Evolutionary conservation across 176 grass and related monocot species (phyloP), one percentile per base, ranked within the genome.

Genomic region (Juncus effusus): DNA sequence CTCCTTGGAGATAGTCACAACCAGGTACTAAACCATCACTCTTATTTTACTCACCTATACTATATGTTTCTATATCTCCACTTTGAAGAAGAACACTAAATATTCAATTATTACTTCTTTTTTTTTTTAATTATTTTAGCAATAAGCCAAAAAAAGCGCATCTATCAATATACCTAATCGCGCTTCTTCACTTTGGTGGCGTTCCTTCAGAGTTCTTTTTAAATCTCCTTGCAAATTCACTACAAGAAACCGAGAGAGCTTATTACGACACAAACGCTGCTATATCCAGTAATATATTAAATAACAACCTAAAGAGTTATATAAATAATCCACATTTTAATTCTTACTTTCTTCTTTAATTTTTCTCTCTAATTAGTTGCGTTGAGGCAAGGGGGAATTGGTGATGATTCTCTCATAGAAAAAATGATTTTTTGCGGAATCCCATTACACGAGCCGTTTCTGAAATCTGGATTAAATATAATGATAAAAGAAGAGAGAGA

Each of bases 121-220:
- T n/a, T 10, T 57, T 12, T 66, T 45, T 38, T 15, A 59, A 64
- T 47, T 54, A 14, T 36, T 59, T 53, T 47, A 82, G 80, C 58
- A 77, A 77, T 76, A 57, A 47, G 63, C 74, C 80, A 12, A 82
- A 77, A 65, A 70, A 54, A 55, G 49, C 55, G 71, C 63, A 49
- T 52, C 35, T 82, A 62, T 82, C 80, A 59, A 82, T 59, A 9
- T 65, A 77, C 65, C 70, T 82, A 62, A 77, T 82, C 63, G 16
- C 59, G 54, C 64, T 77, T 19, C 80, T 82, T 64, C 59, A 77
- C 28, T 54, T 51, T 52, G 80, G 80, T 64, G 80, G 80, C 69
- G 80, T 82, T 72, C 80, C 80, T 19, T 50, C 67, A 59, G 80
- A 82, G 40, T 82, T 57, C 59, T 82, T 82, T 63, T 77, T 82